Evolutionary conservation across 1,139 yeast genomes (phyloP), one percentile per base, ranked within the genome.

Genomic region (Pichia sp.): DNA sequence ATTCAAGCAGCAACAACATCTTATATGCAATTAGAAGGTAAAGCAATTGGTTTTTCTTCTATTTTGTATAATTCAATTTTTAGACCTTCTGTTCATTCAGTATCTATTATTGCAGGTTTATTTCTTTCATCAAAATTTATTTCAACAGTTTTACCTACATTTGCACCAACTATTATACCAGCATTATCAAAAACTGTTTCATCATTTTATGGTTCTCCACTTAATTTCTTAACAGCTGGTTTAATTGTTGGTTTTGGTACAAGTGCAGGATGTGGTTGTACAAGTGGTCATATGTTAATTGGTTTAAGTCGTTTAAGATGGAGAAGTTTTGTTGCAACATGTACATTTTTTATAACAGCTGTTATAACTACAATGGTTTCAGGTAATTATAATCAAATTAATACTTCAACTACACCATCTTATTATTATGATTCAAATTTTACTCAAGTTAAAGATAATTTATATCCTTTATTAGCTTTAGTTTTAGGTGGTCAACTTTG

Each of bases 241-340:
- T 43, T 64, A 0, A 53, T 72, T 2, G 72, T 67, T 2, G 78
- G 78, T 0, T 28, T 67, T 1, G 78, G 78, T 1, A 68, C 78
- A 0, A 63, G 63, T 37, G 55, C 64, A 31, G 77, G 74, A 0
- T 59, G 66, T 24, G 78, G 78, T 0, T 73, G 78, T 47, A 73
- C 78, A 2, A 71, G 76, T 0, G 78, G 78, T 6, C 78, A 73
- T 49, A 70, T 73, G 75, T 60, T 73, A 7, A 60, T 64, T 24
- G 78, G 78, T 0, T 43, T 73, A 16, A 67, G 76, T 4, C 59
- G 77, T 35, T 51, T 69, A 8, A 60, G 76, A 37, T 41, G 58
- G 42, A 59, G 78, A 46, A 69, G 74, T 12, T 43, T 73, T 7
- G 67, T 65, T 5, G 76, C 78, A 1, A 69, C 75, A 1, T 50